Evolutionary conservation across 768 basidiomycete genomes (phyloP).

Genomic region (Astraeus odoratus): DNA sequence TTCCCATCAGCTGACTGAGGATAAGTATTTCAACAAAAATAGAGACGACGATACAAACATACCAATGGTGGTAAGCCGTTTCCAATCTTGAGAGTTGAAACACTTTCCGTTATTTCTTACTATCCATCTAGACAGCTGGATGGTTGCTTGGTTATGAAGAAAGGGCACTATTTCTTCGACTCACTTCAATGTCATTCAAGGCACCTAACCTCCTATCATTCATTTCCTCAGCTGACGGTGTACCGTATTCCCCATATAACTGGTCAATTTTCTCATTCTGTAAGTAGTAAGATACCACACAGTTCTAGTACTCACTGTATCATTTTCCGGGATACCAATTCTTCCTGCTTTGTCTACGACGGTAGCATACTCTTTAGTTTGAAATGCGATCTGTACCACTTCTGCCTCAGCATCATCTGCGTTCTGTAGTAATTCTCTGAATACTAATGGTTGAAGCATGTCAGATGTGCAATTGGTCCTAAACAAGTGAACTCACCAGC

Average conservation of each 20-base stretch:
- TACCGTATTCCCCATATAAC: too few relatives aligned
- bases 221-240: too few relatives aligned
- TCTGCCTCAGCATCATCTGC: conserved; percentile 42
- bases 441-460: conserved; percentile 22
- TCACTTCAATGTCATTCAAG: conserved; percentile 2
- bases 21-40: neutral
- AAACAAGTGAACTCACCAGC: conserved; percentile 7
- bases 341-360: neutral
- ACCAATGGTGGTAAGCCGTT: conserved; percentile 40
- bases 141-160: neutral
- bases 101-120: conserved; percentile 42
- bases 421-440: conserved; percentile 51
- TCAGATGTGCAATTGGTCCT: neutral
- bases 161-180: neutral
- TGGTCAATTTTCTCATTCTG: too few relatives aligned
- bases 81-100: conserved; percentile 42
- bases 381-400: conserved; percentile 31
- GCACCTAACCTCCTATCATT: too few relatives aligned
- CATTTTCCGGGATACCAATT: neutral
- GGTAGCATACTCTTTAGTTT: conserved; percentile 15
- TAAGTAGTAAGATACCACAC: too few relatives aligned
- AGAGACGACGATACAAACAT: neutral
- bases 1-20: conserved; percentile 38
- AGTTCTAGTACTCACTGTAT: too few relatives aligned
- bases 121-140: conserved; percentile 31